Conservation (phyloP, 2,329 filamentous ascomycete species). For the Blastomyces gilchristii region DNA sequence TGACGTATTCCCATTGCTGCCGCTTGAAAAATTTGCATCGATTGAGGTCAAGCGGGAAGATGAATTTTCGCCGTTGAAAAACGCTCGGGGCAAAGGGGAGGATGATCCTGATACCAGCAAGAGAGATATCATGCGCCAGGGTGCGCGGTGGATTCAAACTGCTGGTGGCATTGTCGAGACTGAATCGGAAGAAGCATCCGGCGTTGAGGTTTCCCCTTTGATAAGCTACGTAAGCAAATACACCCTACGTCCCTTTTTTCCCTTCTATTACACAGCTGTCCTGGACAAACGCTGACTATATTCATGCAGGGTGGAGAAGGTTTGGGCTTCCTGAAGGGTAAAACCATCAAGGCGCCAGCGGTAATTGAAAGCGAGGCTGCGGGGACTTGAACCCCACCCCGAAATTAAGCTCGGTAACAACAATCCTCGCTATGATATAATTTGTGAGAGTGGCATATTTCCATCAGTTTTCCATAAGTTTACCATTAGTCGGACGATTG, state of each 20-base stretch:
- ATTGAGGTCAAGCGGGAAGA: constrained; percentile 95
- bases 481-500: background rate
- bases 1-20: constrained; percentile 86
- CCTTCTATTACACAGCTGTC: constrained; percentile 14
- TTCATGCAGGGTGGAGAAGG: constrained; percentile 48
- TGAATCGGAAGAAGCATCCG: constrained; percentile 48
- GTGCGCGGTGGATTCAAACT: constrained; percentile 70
- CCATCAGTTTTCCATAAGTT: background rate
- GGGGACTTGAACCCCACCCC: constrained; percentile 18
- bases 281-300: constrained; percentile 11
- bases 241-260: background rate
- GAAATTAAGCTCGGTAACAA: background rate
- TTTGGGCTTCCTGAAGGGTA: constrained; percentile 49
- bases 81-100: constrained; percentile 71
- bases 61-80: constrained; percentile 97
- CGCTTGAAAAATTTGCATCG: constrained; percentile 81
- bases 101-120: constrained; percentile 92
- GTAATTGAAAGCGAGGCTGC: constrained; percentile 51
- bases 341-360: constrained; percentile 53
- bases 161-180: constrained; percentile 66
- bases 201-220: constrained; percentile 83
- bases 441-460: background rate
- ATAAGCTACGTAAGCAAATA: constrained; percentile 78
- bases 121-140: constrained; percentile 80
- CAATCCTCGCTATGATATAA: background rate